phyloP scores from a whole-genome alignment of 2,329 filamentous ascomycete species.

The Penicillium concentricum region DNA sequence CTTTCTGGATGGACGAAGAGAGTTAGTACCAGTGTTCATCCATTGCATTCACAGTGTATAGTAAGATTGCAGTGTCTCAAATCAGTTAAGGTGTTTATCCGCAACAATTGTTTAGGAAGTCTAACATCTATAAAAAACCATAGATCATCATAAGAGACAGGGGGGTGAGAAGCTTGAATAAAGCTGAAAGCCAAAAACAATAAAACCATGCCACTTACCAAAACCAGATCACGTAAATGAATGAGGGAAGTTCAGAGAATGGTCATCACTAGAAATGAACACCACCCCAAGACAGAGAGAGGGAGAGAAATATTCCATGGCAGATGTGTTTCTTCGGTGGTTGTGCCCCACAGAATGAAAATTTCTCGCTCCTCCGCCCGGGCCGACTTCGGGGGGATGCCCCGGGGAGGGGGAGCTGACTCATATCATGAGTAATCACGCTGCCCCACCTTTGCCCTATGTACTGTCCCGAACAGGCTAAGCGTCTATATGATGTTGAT shows the following conservation, averaged over 20 bases:
- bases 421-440: constrained; percentile 5
- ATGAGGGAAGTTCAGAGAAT: constrained; percentile 16
- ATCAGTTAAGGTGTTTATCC: constrained; percentile 41
- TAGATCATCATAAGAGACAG: constrained; percentile 41
- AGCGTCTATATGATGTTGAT: neutral
- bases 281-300: constrained; percentile 17
- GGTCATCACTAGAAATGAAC: constrained; percentile 18
- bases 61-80: constrained; percentile 14
- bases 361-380: constrained; percentile 19
- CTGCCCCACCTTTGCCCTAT: neutral
- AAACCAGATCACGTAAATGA: constrained; percentile 14
- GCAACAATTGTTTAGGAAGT: constrained; percentile 47
- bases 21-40: constrained; percentile 16
- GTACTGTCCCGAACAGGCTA: neutral
- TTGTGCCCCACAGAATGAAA: constrained; percentile 10
- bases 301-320: constrained; percentile 19
- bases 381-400: constrained; percentile 2
- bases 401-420: constrained; percentile 1
- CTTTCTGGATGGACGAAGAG: constrained; percentile 20
- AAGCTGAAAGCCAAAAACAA: neutral
- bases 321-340: constrained; percentile 17
- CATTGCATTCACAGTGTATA: constrained; percentile 7
- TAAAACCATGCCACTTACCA: constrained; percentile 13
- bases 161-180: neutral
- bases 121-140: constrained; percentile 50